phyloP scores from a whole-genome alignment of 805 yeast genomes.

The Kazachstania psychrophila region DNA sequence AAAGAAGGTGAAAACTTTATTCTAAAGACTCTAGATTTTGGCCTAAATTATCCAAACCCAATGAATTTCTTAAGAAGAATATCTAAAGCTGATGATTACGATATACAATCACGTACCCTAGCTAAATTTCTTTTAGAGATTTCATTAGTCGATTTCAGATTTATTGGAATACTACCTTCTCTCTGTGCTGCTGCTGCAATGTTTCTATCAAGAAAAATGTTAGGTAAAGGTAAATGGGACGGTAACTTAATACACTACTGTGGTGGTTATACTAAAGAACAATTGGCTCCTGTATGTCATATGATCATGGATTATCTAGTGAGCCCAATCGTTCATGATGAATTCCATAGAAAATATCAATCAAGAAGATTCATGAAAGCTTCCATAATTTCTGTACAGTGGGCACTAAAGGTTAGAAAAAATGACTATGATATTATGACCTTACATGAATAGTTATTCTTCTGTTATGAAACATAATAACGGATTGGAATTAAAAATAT shows the following conservation, averaged over 20 bases:
- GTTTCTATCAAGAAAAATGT: conserved; percentile 72
- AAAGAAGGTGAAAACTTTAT: conserved; percentile 79
- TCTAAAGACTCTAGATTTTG: conserved; percentile 62
- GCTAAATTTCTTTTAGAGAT: conserved; percentile 83
- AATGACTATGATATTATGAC: conserved; percentile 33
- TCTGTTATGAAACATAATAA: too few species aligned
- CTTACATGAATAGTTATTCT: conserved; percentile 24
- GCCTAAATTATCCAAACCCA: conserved; percentile 82
- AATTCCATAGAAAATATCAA: conserved; percentile 88
- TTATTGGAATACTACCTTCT: conserved; percentile 72
- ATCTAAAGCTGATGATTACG: conserved; percentile 90
- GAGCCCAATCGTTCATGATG: conserved; percentile 81
- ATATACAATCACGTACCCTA: conserved; percentile 78
- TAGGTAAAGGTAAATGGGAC: conserved; percentile 69
- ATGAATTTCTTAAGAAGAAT: conserved; percentile 87
- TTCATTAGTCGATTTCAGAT: conserved; percentile 66
- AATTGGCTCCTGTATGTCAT: conserved; percentile 61
- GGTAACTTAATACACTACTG: conserved; percentile 82
- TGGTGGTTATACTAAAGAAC: conserved; percentile 75
- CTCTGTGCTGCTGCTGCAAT: conserved; percentile 83
- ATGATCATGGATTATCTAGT: conserved; percentile 68
- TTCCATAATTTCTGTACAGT: conserved; percentile 66
- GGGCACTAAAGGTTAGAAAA: conserved; percentile 55
- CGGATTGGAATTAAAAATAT: too few species aligned
- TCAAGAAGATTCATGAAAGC: conserved; percentile 83